Conservation (phyloP, 2,329 filamentous ascomycete species). For the Taxawa tesnikishii region DNA sequence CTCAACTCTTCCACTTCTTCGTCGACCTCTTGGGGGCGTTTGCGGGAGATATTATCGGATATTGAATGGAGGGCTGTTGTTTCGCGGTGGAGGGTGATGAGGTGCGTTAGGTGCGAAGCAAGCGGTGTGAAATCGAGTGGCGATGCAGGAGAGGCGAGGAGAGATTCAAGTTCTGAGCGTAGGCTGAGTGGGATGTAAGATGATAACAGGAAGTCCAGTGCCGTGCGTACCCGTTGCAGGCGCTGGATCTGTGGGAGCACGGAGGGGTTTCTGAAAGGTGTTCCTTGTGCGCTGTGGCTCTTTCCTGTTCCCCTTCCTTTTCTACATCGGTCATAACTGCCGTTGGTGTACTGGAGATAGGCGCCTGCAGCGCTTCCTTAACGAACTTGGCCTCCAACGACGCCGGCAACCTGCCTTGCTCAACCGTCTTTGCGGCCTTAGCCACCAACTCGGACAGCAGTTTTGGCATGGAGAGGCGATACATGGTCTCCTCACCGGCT, state of each 20-base stretch:
- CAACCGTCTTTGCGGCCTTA: slow-evolving; percentile 62
- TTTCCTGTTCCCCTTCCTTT: slow-evolving; percentile 8
- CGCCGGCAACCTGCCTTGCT: slow-evolving; percentile 52
- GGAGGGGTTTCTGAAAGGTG: slow-evolving; percentile 13
- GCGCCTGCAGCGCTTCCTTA: slow-evolving; percentile 60
- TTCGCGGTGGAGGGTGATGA: slow-evolving; percentile 58
- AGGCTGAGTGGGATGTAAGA: slow-evolving; percentile 45
- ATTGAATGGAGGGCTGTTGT: slow-evolving; percentile 56
- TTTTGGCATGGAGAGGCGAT: slow-evolving; percentile 62
- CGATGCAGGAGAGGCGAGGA: slow-evolving; percentile 23
- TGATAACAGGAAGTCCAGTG: slow-evolving; percentile 52
- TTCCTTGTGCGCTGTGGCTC: background rate
- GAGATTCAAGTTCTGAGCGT: slow-evolving; percentile 28
- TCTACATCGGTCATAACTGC: slow-evolving; percentile 26
- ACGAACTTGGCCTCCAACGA: slow-evolving; percentile 85
- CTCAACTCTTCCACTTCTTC: slow-evolving; percentile 47
- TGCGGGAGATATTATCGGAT: slow-evolving; percentile 55
- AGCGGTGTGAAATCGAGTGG: slow-evolving; percentile 57
- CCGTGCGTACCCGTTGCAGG: slow-evolving; percentile 53
- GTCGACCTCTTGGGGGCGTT: slow-evolving; percentile 49
- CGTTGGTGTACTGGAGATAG: slow-evolving; percentile 56
- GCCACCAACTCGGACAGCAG: slow-evolving; percentile 50
- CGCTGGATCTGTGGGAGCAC: slow-evolving; percentile 30
- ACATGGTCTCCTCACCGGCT: slow-evolving; percentile 76
- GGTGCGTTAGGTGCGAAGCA: slow-evolving; percentile 52